Evolutionary conservation across 768 basidiomycete species (phyloP), one percentile per base, ranked within the genome.

Genomic region (Phylloporus rhodoxanthus): DNA sequence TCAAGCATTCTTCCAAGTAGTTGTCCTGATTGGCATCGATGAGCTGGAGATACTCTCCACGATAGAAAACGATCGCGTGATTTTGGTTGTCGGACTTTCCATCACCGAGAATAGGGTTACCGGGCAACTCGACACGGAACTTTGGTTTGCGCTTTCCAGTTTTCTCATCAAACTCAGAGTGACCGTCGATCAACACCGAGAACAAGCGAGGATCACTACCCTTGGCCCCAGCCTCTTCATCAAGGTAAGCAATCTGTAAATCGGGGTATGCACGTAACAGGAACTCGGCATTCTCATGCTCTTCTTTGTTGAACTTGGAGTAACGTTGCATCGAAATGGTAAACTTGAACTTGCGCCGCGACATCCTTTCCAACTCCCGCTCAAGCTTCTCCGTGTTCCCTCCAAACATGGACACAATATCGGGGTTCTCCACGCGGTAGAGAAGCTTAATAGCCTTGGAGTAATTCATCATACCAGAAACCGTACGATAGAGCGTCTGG

Each of bases 391-490:
- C 95, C 8, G 96, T 96, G 72, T 95, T 97, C 5, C 95, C 94
- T 34, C 90, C 92, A 70, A 97, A 95, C 53, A 82, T 81, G 65
- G 97, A 92, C 2, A 99, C 96, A 48, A 97, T 87, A 67, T 92
- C 91, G 8, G 96, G 96, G 69, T 97, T 98, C 72, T 98, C 96
- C 54, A 99, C 95, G 30, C 96, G 90, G 69, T 98, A 98, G 17
- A 98, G 80, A 32, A 99, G 79, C 70, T 99, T 99, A 84, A 99
- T 95, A 21, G 96, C 96, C 72, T 99, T 99, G 62, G 92, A 88
- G 72, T 99, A 99, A 74, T 99, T 98, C 96, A 99, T 98, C 91
- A 99, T 97, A 54, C 96, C 96, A 5, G 96, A 98, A 17, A 98
- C 92, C 10, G 96, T 99, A 55, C 96, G 86, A 70, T 99, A 99